A percentile compares a stretch with the other conserved stretches of the same genome.
Conservation (phyloP, 228 moss, liverwort and hornwort genomes). For the Sphagnum magellanicum region DNA sequence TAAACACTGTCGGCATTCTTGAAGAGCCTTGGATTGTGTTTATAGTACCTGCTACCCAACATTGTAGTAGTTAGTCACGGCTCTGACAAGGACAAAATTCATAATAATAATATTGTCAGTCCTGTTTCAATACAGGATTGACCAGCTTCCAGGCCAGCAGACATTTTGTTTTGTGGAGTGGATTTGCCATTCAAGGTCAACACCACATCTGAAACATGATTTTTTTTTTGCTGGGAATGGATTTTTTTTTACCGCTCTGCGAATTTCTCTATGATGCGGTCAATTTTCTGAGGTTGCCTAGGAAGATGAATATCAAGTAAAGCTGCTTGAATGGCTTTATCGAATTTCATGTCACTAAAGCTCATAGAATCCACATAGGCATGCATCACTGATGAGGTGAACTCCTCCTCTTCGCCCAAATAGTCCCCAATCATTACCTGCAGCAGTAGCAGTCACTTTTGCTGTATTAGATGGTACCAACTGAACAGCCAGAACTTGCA, state of each 20-base stretch:
- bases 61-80: not conserved
- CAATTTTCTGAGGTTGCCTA: constrained; percentile 65
- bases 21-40: constrained; percentile 53
- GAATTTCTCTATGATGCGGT: constrained; percentile 71
- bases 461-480: not conserved
- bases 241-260: constrained; percentile 33
- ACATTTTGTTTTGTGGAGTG: not conserved
- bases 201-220: too few species aligned
- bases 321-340: constrained; percentile 51
- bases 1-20: constrained; percentile 62
- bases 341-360: constrained; percentile 46
- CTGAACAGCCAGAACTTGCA: not conserved
- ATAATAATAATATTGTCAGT: not conserved
- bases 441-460: not conserved
- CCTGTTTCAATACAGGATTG: not conserved
- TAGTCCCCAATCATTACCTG: constrained; percentile 58
- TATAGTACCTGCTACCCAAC: constrained; percentile 27
- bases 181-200: not conserved
- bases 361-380: constrained; percentile 53
- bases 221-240: not conserved
- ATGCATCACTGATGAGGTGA: constrained; percentile 53
- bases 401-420: constrained; percentile 61
- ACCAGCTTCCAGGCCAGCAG: not conserved
- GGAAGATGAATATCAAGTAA: constrained; percentile 60
- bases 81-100: not conserved